Evolutionary conservation across 192 early-diverging fungal species (phyloP).

Genomic region (Dissophora globulifera): DNA sequence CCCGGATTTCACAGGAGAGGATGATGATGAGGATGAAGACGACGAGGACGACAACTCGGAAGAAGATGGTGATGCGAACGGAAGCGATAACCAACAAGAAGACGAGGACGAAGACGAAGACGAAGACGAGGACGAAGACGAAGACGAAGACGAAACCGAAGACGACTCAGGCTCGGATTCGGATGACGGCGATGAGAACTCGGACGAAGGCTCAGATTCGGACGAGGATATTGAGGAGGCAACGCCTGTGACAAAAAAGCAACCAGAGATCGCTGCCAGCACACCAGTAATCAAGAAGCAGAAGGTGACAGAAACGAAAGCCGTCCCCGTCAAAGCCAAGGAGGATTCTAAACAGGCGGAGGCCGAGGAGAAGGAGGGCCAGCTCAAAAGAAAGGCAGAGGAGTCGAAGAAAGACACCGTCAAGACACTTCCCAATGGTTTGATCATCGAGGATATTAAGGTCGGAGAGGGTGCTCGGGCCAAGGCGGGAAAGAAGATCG

Average conservation of each 20-base stretch:
- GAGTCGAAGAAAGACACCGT: slow-evolving; percentile 58
- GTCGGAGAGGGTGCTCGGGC: slow-evolving; percentile 55
- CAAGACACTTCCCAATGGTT: slow-evolving; percentile 74
- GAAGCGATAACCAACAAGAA: background rate
- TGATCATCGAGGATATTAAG: slow-evolving; percentile 84
- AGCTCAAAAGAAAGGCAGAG: slow-evolving; percentile 34
- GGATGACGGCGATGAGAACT: slow-evolving; percentile 11
- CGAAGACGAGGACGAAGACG: background rate
- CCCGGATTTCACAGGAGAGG: slow-evolving; percentile 30
- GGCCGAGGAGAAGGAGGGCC: no score
- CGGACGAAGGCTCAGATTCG: slow-evolving; percentile 20
- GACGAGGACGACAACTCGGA: slow-evolving; percentile 15
- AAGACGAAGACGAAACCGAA: slow-evolving; percentile 12
- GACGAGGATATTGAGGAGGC: no score
- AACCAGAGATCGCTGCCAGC: background rate
- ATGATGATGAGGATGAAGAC: slow-evolving; percentile 56
- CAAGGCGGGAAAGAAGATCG: slow-evolving; percentile 59
- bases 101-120: slow-evolving; percentile 3
- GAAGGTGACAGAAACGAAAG: slow-evolving; percentile 27
- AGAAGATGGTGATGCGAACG: slow-evolving; percentile 4
- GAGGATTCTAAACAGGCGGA: slow-evolving; percentile 49
- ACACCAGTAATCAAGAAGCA: slow-evolving; percentile 22
- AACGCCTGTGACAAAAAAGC: slow-evolving; percentile 36
- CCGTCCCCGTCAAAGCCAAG: slow-evolving; percentile 33
- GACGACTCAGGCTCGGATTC: slow-evolving; percentile 7